Conservation (phyloP, 2,329 filamentous ascomycete species). For the Talaromyces albobiverticillius region DNA sequence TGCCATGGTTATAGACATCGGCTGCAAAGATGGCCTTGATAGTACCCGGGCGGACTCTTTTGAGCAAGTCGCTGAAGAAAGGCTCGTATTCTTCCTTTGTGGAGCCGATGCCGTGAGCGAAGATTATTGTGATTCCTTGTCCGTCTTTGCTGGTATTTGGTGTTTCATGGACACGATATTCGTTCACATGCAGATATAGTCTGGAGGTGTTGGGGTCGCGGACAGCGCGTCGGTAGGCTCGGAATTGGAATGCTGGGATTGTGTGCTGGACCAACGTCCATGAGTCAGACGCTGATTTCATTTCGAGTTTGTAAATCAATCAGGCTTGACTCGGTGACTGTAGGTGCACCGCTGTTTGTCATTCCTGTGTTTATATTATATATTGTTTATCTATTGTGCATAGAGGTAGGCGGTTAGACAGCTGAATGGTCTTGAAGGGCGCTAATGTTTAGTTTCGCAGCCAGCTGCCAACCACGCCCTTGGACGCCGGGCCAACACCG, state of each 20-base stretch:
- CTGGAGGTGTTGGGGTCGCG: slow-evolving; percentile 6
- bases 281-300: neutral
- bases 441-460: too few species aligned
- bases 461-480: too few species aligned
- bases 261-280: slow-evolving; percentile 9
- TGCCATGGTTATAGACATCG: slow-evolving; percentile 13
- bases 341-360: too few species aligned
- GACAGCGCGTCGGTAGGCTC: slow-evolving; percentile 10
- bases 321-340: too few species aligned
- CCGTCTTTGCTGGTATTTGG: neutral
- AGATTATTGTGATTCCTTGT: slow-evolving; percentile 10
- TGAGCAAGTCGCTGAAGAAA: slow-evolving; percentile 7
- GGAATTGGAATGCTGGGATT: slow-evolving; percentile 9
- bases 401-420: too few species aligned
- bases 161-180: slow-evolving; percentile 6
- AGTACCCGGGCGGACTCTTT: neutral
- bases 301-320: neutral
- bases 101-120: slow-evolving; percentile 9
- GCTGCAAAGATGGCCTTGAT: slow-evolving; percentile 12
- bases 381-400: too few species aligned
- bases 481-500: too few species aligned
- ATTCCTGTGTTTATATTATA: too few species aligned
- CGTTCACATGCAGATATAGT: slow-evolving; percentile 10
- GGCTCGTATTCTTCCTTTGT: slow-evolving; percentile 14
- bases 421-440: too few species aligned